These are phyloP conservation scores for Plasmodium blacklocki DNA, from an alignment of 169 alveolate genomes.

Conservation along the genomic window DNA sequence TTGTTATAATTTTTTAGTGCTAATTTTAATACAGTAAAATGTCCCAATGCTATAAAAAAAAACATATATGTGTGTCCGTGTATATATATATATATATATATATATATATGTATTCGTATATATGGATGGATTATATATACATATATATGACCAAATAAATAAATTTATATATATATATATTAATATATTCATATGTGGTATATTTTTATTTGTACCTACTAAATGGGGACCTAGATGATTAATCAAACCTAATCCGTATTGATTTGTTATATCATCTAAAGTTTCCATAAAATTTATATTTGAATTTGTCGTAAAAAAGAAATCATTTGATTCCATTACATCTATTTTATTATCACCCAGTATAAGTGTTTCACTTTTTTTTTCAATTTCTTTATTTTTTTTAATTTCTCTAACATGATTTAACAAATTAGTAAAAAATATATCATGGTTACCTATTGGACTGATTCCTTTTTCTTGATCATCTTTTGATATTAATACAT, in stretches of 20 bases:
- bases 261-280: conserved; percentile 12
- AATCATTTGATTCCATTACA: conserved; percentile 6
- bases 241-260: background rate
- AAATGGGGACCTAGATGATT: conserved; percentile 19
- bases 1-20: conserved; percentile 19
- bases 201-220: conserved; percentile 2
- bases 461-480: background rate
- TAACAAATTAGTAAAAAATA: background rate
- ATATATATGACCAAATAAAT: too few species aligned
- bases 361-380: background rate
- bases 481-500: background rate
- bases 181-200: too few species aligned
- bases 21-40: conserved; percentile 12
- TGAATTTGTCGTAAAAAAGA: conserved; percentile 1
- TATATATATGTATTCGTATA: too few species aligned
- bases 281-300: conserved; percentile 3
- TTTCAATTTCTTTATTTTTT: background rate
- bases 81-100: too few species aligned
- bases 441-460: background rate
- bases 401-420: background rate
- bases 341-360: background rate
- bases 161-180: too few species aligned
- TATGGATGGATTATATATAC: too few species aligned
- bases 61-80: too few species aligned
- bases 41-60: conserved; percentile 29